Base-by-base conservation (phyloP, 768 basidiomycete genomes). In the Boletellus emodensis region DNA sequence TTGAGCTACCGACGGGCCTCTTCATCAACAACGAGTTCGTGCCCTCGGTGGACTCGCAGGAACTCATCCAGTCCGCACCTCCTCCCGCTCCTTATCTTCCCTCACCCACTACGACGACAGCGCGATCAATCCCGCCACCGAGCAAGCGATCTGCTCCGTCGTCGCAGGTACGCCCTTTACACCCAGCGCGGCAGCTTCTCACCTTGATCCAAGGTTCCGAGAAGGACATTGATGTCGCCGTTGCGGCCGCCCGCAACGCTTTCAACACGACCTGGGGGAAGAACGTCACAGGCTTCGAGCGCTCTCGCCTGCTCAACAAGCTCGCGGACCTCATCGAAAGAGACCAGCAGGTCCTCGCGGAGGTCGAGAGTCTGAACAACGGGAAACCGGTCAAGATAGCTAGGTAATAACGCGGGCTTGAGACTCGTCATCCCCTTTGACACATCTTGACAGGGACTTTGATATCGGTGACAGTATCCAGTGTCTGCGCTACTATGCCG, bases 1-100 rank as follows among this genome's bases (percentile, higher is more conserved):
- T 90, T 44, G 72, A 72, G 33, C 75, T 94, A 34, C 84, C 85
- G 10, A 90, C 88, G 7, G 91, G 91, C 15, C 76, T 95, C 22
- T 97, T 90, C 74, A 94, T 97, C 71, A 84, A 94, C 75, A 91
- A 90, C 65, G 79, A 92, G 63, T 94, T 92, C 61, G 85, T 90
- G 26, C 66, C 82, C n/a, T 89, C 87, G 6, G 75, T 77, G 22
- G 85, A 89, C 59, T 85, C 82, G 30, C 62, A 72, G 13, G 85
- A 87, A 49, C 65, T 75, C 39, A 81, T 91, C 63, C 64, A 78
- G 87, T 89, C 58, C 57, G 82, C 67, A 37, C 44, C 0, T 34
- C 41, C 18, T 36, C 46, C 41, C 24, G 55, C 51, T 55, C 24
- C 26, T 35, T 17, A 46, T 56, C 52, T 20, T 20, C 20, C 6